These are phyloP conservation scores for Candida namnaoensis DNA, from an alignment of 805 yeast species.

Conservation along the genomic window DNA sequence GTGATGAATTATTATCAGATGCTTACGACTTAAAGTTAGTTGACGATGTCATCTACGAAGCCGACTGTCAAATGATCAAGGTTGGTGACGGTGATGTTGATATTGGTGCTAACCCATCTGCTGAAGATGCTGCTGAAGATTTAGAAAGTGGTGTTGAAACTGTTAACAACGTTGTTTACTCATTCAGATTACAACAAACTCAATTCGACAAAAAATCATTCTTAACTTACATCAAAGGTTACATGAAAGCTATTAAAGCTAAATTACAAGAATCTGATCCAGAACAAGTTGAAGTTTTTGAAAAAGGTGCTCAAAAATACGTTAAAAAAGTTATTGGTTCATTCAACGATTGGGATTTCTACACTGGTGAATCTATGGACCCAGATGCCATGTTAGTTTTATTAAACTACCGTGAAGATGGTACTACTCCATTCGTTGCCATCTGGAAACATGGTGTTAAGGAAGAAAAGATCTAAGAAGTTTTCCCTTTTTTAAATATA, in stretches of 20 bases:
- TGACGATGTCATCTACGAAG: slow-evolving; percentile 91
- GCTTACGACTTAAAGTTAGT: slow-evolving; percentile 89
- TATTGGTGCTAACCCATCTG: slow-evolving; percentile 99
- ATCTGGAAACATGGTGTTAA: slow-evolving; percentile 98
- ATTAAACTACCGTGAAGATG: slow-evolving; percentile 99
- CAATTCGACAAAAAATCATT: slow-evolving; percentile 96
- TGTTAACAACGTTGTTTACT: slow-evolving; percentile 97
- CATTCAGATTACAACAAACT: slow-evolving; percentile 96
- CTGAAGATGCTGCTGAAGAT: slow-evolving; percentile 82
- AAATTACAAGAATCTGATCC: slow-evolving; percentile 85
- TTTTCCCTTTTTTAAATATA: background rate
- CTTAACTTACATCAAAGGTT: slow-evolving; percentile 94
- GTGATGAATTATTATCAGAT: slow-evolving; percentile 94
- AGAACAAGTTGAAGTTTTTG: slow-evolving; percentile 79
- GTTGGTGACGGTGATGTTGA: slow-evolving; percentile 90
- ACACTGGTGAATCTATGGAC: slow-evolving; percentile 99
- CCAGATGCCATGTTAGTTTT: slow-evolving; percentile 98
- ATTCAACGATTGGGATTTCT: slow-evolving; percentile 99
- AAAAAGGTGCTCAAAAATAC: slow-evolving; percentile 95
- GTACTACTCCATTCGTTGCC: slow-evolving; percentile 93
- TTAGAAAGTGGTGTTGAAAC: slow-evolving; percentile 79
- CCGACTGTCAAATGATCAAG: slow-evolving; percentile 88
- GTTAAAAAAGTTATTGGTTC: slow-evolving; percentile 92
- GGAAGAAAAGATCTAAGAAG: slow-evolving; percentile 76
- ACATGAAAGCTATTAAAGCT: slow-evolving; percentile 96